Base-by-base conservation (phyloP, 2,329 filamentous ascomycete species). In the Colletotrichum nymphaeae region DNA sequence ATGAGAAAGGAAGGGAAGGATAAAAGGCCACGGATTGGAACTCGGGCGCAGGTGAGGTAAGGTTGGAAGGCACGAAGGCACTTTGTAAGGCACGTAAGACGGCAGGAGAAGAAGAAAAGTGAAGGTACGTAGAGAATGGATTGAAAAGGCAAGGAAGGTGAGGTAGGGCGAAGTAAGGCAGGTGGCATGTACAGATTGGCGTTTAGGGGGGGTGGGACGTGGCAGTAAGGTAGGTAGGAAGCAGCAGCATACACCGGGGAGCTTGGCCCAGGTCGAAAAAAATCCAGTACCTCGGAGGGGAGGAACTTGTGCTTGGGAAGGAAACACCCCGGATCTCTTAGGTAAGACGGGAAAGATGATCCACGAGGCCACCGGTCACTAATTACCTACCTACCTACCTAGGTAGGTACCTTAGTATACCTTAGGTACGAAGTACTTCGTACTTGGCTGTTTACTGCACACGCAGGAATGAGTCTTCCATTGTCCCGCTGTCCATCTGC, bases 141-240 rank as follows among this genome's bases (percentile, higher is more conserved):
- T 14, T 52, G 52, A 65, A 16, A 56, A 56, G 32, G 24, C 32
- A 56, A 57, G 60, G 28, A 28, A 57, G 67, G 42, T 52, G 24
- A 64, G 35, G 57, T 35, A 55, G 53, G 30, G 19, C 24, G 28
- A 46, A 42, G 66, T 63, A 32, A 66, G 55, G 67, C 26, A 70
- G 57, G 69, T 57, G 69, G 69, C 57, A 68, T 32, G 32, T 46
- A 69, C 26, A 64, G 55, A 69, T 65, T 65, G 53, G 66, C 55
- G 30, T 53, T 60, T 46, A 19, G 37, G 70, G 69, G 30, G 16
- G 30, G 42, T 19, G 42, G 42, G 42, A 22, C 42, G 19, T 49
- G 37, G 37, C 37, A 42, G 32, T 35, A 35, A 35, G 32, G 32
- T 35, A 30, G 28, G 28, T 30, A 35, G 32, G 32, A 35, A 35